phyloP scores from a whole-genome alignment of 257 asterid genomes.

The Solanum medicagineum region DNA sequence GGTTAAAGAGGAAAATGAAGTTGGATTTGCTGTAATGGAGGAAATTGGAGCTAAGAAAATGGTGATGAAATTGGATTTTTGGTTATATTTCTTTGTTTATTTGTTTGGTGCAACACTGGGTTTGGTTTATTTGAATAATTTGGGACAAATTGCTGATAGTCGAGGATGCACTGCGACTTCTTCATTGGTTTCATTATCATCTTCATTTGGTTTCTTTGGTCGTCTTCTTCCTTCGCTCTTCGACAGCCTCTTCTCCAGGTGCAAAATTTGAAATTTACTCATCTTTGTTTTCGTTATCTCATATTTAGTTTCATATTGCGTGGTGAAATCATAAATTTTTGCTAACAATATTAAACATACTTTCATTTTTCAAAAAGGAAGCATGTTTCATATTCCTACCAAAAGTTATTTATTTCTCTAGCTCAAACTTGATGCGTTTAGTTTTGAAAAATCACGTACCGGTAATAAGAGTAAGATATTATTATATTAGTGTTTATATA shows the following conservation, averaged over 20 bases:
- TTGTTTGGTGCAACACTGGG: slow-evolving; percentile 70
- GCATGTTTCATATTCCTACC: background rate
- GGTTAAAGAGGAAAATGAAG: background rate
- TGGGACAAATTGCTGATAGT: slow-evolving; percentile 69
- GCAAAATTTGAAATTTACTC: background rate
- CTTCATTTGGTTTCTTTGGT: slow-evolving; percentile 70
- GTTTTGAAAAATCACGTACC: background rate
- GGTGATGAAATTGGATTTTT: slow-evolving; percentile 45
- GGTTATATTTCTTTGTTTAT: slow-evolving; percentile 57
- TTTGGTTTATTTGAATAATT: slow-evolving; percentile 52
- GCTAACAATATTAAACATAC: background rate
- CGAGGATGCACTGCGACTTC: slow-evolving; percentile 41
- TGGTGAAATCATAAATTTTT: background rate
- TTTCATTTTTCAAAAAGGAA: no score
- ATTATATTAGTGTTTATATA: no score
- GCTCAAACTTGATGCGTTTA: background rate
- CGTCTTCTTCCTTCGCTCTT: slow-evolving; percentile 58
- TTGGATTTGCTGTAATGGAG: slow-evolving; percentile 6
- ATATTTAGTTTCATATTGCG: background rate
- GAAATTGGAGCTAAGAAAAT: slow-evolving; percentile 39
- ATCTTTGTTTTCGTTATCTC: background rate
- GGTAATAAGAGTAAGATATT: no score
- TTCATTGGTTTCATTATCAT: slow-evolving; percentile 46
- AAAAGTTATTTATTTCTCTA: background rate
- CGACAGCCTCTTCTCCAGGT: slow-evolving; percentile 43